phyloP scores from a whole-genome alignment of 805 yeast genomes.

The Monosporozyma yasuniensis region DNA sequence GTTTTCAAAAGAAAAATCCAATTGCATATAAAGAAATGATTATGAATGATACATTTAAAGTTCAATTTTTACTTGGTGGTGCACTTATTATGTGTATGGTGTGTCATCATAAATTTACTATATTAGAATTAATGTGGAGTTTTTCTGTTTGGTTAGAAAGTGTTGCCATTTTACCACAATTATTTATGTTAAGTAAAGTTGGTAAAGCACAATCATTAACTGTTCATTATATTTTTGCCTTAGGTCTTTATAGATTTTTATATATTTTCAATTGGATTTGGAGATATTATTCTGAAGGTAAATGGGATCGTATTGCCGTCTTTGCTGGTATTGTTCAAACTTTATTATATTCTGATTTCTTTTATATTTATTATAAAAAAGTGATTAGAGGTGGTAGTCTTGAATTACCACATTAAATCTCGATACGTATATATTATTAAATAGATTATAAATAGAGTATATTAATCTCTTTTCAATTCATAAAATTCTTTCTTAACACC shows the following conservation, averaged over 20 bases:
- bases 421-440: neutral
- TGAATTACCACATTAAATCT: conserved; percentile 49
- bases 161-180: conserved; percentile 86
- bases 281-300: conserved; percentile 56
- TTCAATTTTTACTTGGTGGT: conserved; percentile 60
- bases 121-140: conserved; percentile 69
- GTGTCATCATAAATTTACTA: conserved; percentile 55
- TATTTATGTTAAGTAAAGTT: conserved; percentile 79
- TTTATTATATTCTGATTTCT: conserved; percentile 84
- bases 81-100: conserved; percentile 49
- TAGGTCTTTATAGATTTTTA: conserved; percentile 82
- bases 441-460: no score
- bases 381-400: conserved; percentile 75
- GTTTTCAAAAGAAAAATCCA: conserved; percentile 37
- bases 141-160: conserved; percentile 90
- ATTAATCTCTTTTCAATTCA: conserved; percentile 79
- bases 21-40: conserved; percentile 45
- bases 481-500: conserved; percentile 78
- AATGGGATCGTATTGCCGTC: conserved; percentile 60
- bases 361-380: conserved; percentile 76
- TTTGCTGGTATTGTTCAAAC: conserved; percentile 83
- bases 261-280: conserved; percentile 95
- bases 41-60: conserved; percentile 64
- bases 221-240: conserved; percentile 84
- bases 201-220: conserved; percentile 86